Conservation (phyloP, 2,329 filamentous ascomycete species). For the Tolypocladium sp. region DNA sequence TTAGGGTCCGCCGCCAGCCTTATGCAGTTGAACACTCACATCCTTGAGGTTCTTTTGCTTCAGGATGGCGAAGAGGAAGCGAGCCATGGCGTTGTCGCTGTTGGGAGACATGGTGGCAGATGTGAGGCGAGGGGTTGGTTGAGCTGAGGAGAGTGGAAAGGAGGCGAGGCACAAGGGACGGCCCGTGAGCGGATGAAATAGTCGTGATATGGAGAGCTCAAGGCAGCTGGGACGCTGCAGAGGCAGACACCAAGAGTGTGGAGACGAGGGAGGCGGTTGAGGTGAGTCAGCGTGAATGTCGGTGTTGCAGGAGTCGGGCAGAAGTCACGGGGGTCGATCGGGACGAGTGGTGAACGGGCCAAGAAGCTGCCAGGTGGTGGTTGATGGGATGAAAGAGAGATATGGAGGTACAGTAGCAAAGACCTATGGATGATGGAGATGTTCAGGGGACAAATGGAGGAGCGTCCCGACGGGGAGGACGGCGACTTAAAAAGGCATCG, state of each 20-base stretch:
- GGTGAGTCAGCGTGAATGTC: background rate
- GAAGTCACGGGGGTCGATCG: background rate
- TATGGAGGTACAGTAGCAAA: background rate
- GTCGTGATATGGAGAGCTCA: background rate
- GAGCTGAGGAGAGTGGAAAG: background rate
- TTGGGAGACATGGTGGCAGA: constrained; percentile 38
- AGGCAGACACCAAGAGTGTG: background rate
- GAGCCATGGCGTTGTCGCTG: constrained; percentile 46
- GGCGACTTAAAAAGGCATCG: background rate
- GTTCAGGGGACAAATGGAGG: background rate
- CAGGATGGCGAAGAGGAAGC: constrained; percentile 51
- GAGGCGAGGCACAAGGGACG: background rate
- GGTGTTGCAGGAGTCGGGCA: background rate
- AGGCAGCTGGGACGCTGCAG: background rate
- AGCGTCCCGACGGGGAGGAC: background rate
- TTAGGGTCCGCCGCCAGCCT: background rate
- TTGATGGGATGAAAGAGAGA: background rate
- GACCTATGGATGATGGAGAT: background rate
- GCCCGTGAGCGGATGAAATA: background rate
- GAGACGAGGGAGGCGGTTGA: constrained; percentile 1
- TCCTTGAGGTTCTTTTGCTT: constrained; percentile 52
- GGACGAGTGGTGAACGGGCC: background rate
- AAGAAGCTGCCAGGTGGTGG: background rate
- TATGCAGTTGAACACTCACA: constrained; percentile 29
- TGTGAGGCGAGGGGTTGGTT: background rate